Base-by-base conservation (phyloP, 495 filamentous ascomycete species). In the Annulohypoxylon maeteangense region DNA sequence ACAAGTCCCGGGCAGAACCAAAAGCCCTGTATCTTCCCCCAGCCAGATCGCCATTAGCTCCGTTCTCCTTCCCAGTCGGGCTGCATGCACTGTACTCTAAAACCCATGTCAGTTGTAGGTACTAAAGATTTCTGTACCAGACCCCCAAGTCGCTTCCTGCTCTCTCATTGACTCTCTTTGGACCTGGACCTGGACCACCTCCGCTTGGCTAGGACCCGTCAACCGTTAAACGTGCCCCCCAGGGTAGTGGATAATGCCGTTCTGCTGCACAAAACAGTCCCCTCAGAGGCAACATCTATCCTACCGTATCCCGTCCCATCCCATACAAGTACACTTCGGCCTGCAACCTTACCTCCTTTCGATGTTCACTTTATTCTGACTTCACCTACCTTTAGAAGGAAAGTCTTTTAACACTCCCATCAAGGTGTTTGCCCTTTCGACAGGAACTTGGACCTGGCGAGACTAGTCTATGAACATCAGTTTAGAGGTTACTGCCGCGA, bases 21-120 rank as follows among this genome's bases (percentile, higher is more conserved):
- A 67, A 68, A 62, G 71, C 74, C 71, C 71, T 74, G 74, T 73
- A 75, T 71, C 71, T 72, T 75, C 70, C 68, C 76, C 74, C 74
- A 77, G 78, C 78, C 78, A 82, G 81, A 82, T 83, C 80, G 78
- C 78, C 78, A 79, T 83, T 81, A 76, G 75, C 78, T 79, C 77
- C 79, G 74, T 80, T 69, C 83, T 85, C 83, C 83, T 85, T 85
- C 82, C 83, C 79, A 83, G 78, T 83, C 76, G 75, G 82, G 83
- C 81, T 84, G 83, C 80, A 80, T 79, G 80, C 78, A 78, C 77
- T 80, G 78, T 80, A 76, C 75, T 78, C 74, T 75, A 75, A 64
- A 68, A 65, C 54, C 72, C 77, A 80, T 83, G 81, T 80, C 80
- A 75, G 76, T 75, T 75, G 75, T 81, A 67, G 56, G 55, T 67